phyloP scores from a whole-genome alignment of 495 filamentous ascomycete genomes.

The Neurospora sp. region DNA sequence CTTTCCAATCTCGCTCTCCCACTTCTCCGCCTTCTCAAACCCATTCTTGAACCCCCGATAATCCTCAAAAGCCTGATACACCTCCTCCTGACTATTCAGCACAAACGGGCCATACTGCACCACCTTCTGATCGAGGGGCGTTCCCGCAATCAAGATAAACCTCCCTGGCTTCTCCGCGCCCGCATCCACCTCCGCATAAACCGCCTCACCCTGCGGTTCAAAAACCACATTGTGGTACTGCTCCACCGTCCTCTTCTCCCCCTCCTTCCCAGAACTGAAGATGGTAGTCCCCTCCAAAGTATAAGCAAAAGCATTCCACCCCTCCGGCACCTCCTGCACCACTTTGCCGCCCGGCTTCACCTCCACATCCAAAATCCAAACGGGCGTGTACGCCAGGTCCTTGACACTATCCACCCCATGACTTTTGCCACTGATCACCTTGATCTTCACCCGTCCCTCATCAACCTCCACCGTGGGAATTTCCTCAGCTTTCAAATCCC shows the following conservation, averaged over 20 bases:
- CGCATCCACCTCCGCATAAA: constrained; percentile 58
- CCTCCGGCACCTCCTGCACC: constrained; percentile 59
- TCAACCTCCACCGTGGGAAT: constrained; percentile 63
- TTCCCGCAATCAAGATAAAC: constrained; percentile 75
- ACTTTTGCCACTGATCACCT: constrained; percentile 78
- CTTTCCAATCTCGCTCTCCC: constrained; percentile 94
- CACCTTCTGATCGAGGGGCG: constrained; percentile 81
- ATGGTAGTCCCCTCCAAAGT: constrained; percentile 58
- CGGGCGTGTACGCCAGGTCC: constrained; percentile 88
- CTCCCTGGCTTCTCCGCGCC: constrained; percentile 54
- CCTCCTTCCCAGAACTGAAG: constrained; percentile 45
- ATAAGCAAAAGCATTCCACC: constrained; percentile 91
- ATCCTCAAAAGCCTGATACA: constrained; percentile 84
- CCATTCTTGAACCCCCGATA: constrained; percentile 63
- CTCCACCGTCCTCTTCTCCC: constrained; percentile 46
- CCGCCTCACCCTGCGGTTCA: constrained; percentile 63
- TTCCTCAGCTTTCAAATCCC: constrained; percentile 66
- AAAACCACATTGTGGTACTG: constrained; percentile 88
- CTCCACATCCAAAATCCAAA: constrained; percentile 85
- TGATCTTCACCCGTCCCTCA: constrained; percentile 63
- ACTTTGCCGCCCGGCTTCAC: constrained; percentile 69
- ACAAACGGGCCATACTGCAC: constrained; percentile 98
- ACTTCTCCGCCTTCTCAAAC: constrained; percentile 75
- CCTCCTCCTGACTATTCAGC: constrained; percentile 68
- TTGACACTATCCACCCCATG: constrained; percentile 78